phyloP scores from a whole-genome alignment of 768 basidiomycete species.

The Boletus reticulatus region DNA sequence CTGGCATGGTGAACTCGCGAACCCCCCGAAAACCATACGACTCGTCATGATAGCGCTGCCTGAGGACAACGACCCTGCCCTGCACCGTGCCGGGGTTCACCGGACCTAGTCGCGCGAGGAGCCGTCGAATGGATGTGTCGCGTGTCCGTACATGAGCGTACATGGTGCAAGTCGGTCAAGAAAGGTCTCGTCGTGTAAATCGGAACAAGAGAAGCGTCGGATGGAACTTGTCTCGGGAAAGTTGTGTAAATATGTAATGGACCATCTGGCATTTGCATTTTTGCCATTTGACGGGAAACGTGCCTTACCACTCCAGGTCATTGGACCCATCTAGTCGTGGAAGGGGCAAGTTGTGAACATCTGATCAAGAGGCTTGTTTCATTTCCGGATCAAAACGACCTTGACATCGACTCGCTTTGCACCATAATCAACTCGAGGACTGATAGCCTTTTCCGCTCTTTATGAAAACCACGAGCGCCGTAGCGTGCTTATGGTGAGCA shows the following conservation, averaged over 20 bases:
- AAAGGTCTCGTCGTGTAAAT: background rate
- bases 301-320: too few relatives aligned
- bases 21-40: constrained; percentile 76
- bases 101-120: constrained; percentile 7
- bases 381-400: too few relatives aligned
- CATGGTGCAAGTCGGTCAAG: constrained; percentile 8
- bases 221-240: constrained; percentile 14
- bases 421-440: too few relatives aligned
- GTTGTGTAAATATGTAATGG: background rate
- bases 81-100: background rate
- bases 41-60: constrained; percentile 65
- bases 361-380: too few relatives aligned
- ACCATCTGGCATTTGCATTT: background rate
- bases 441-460: background rate
- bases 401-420: too few relatives aligned
- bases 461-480: constrained; percentile 7
- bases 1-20: constrained; percentile 60
- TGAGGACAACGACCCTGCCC: constrained; percentile 22
- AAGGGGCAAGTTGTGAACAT: too few relatives aligned
- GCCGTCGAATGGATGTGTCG: constrained; percentile 9
- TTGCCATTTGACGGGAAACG: too few relatives aligned
- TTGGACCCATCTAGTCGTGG: too few relatives aligned
- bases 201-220: background rate
- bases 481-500: constrained; percentile 12
- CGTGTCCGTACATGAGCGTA: constrained; percentile 12